These are phyloP conservation scores for Quercus tomentella DNA, from an alignment of 331 rosid genomes.

Conservation along the genomic window DNA sequence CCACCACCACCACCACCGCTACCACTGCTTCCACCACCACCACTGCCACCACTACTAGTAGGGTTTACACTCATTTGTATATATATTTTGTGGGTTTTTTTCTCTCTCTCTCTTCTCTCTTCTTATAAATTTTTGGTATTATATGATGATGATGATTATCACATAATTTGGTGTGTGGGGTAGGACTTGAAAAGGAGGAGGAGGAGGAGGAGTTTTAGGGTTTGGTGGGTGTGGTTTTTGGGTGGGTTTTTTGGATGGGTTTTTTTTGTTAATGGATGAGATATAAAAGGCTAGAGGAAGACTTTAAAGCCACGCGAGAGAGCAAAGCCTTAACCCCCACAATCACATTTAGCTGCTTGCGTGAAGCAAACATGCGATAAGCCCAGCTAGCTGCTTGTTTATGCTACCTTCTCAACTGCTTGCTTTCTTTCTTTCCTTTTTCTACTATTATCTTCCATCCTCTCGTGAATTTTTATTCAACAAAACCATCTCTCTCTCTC, in stretches of 20 bases:
- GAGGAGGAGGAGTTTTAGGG: conserved; percentile 30
- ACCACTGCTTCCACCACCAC: conserved; percentile 16
- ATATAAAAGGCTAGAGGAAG: conserved; percentile 38
- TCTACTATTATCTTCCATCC: conserved; percentile 8
- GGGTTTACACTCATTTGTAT: conserved; percentile 58
- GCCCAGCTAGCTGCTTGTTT: conserved; percentile 28
- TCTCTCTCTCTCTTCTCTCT: not conserved
- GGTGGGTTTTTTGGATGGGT: not conserved
- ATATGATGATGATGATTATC: not conserved
- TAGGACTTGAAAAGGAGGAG: not conserved
- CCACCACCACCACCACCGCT: not conserved
- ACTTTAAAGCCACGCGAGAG: conserved; percentile 95
- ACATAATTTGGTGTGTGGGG: conserved; percentile 6
- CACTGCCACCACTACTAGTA: conserved; percentile 25
- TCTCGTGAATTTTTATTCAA: conserved; percentile 29
- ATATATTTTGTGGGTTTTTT: not conserved
- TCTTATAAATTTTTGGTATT: not conserved
- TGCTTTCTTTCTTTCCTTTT: not conserved
- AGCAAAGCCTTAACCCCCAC: conserved; percentile 66
- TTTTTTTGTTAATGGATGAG: conserved; percentile 19
- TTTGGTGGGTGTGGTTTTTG: conserved; percentile 40
- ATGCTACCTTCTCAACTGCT: conserved; percentile 19
- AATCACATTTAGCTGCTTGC: conserved; percentile 79
- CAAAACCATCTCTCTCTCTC: conserved; percentile 20
- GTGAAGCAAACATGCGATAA: conserved; percentile 96